A percentile compares a stretch with the other conserved stretches of the same genome.
Conservation (phyloP, 2,329 filamentous ascomycete genomes). For the Fusarium sp. region DNA sequence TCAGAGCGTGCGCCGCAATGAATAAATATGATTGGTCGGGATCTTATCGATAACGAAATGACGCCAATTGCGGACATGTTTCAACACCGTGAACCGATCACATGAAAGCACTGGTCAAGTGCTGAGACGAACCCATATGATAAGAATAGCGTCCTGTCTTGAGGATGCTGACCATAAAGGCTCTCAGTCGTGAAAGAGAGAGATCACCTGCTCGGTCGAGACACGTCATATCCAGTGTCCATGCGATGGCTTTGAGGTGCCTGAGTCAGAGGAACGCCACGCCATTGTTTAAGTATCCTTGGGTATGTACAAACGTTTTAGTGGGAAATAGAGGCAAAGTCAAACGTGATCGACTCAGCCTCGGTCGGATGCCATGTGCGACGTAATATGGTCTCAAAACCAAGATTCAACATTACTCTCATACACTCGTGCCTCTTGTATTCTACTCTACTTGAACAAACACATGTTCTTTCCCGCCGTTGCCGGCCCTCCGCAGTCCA, state of each 20-base stretch:
- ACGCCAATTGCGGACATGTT: constrained; percentile 44
- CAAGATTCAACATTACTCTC: neutral
- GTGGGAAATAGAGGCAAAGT: constrained; percentile 3
- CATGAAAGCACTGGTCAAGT: constrained; percentile 46
- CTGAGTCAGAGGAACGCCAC: constrained; percentile 20
- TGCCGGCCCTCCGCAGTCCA: constrained; percentile 15
- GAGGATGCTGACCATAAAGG: constrained; percentile 32
- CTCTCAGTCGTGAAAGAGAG: constrained; percentile 5
- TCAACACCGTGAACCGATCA: constrained; percentile 45
- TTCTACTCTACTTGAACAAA: constrained; percentile 3
- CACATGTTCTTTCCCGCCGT: constrained; percentile 9
- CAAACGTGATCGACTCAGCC: constrained; percentile 36
- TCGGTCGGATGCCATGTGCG: constrained; percentile 8
- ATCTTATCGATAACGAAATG: constrained; percentile 46
- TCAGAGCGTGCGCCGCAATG: neutral
- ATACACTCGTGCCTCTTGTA: constrained; percentile 9
- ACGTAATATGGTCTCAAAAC: constrained; percentile 11
- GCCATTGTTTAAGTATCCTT: neutral
- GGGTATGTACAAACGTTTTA: neutral
- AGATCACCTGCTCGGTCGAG: constrained; percentile 27
- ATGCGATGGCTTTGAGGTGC: constrained; percentile 14
- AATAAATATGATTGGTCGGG: constrained; percentile 21
- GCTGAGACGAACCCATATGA: constrained; percentile 40
- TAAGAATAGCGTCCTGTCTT: constrained; percentile 19
- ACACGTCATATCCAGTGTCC: constrained; percentile 19